These are phyloP conservation scores for Leucocoprinus leucothites DNA, from an alignment of 768 basidiomycete species.

Conservation along the genomic window DNA sequence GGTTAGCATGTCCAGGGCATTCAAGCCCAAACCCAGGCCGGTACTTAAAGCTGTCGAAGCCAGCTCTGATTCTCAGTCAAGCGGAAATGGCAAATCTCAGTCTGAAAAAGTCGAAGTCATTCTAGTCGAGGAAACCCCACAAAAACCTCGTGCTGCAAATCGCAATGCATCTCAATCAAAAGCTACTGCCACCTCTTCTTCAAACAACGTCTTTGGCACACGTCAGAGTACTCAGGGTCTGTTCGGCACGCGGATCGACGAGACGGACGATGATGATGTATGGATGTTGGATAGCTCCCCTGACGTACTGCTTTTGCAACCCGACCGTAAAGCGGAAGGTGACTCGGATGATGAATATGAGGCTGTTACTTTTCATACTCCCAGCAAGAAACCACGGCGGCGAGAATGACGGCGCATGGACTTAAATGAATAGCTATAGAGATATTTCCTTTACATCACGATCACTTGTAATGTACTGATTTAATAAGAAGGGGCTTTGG, in stretches of 20 bases:
- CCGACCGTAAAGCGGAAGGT: conserved; percentile 4
- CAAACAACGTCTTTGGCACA: conserved; percentile 5
- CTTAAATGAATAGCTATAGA: neutral
- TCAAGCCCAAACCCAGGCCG: conserved; percentile 45
- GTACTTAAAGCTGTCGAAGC: neutral
- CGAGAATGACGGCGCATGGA: neutral
- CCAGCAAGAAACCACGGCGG: conserved; percentile 11
- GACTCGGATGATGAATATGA: conserved; percentile 13
- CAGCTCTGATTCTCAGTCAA: conserved; percentile 2
- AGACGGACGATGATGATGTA: conserved; percentile 17
- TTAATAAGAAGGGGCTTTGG: too few species aligned
- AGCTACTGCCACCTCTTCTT: neutral
- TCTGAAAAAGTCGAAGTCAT: conserved; percentile 9
- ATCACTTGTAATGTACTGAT: too few species aligned
- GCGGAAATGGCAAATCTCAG: neutral
- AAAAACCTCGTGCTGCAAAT: conserved; percentile 19
- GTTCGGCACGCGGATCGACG: conserved; percentile 2
- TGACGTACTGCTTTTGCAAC: conserved; percentile 14
- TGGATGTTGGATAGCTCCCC: conserved; percentile 18
- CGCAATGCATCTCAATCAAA: conserved; percentile 19
- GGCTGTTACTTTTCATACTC: conserved; percentile 7
- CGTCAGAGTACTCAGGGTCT: neutral
- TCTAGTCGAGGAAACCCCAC: conserved; percentile 16
- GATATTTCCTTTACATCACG: neutral
- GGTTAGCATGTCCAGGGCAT: conserved; percentile 73